Evolutionary conservation across 768 basidiomycete genomes (phyloP).

Genomic region (Gyrodon lividus): DNA sequence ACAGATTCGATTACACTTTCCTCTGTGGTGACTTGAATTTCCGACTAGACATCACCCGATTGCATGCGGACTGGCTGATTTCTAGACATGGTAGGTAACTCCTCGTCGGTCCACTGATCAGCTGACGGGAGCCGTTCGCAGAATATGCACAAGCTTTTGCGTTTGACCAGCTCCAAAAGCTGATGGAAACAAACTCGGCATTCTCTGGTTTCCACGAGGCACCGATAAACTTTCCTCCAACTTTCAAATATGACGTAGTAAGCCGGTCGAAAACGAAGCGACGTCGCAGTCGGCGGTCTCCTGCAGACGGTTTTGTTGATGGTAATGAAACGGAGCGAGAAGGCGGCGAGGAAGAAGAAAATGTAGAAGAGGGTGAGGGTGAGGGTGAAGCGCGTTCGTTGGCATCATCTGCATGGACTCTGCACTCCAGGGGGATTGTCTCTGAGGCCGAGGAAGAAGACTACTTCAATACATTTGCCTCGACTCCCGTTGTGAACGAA

Average conservation of each 20-base stretch:
- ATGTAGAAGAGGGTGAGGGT: constrained; percentile 41
- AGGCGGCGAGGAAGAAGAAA: constrained; percentile 33
- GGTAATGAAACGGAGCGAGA: constrained; percentile 42
- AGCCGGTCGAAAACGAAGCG: constrained; percentile 49
- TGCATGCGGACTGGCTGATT: constrained; percentile 95
- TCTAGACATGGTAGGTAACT: constrained; percentile 62
- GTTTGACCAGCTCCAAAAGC: constrained; percentile 82
- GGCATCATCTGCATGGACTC: constrained; percentile 51
- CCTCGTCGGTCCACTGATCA: background rate
- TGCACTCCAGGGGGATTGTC: constrained; percentile 35
- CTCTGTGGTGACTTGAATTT: constrained; percentile 93
- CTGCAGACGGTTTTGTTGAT: constrained; percentile 29
- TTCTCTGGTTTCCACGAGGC: constrained; percentile 83
- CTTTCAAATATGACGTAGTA: constrained; percentile 89
- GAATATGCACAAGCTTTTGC: constrained; percentile 84
- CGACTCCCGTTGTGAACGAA: constrained; percentile 29
- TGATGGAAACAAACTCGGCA: constrained; percentile 67
- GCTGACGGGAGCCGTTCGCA: constrained; percentile 28
- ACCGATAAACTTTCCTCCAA: constrained; percentile 82
- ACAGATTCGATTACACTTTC: constrained; percentile 87
- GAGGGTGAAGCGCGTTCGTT: constrained; percentile 50
- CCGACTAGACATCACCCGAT: constrained; percentile 79
- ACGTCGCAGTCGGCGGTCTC: constrained; percentile 35
- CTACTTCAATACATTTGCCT: constrained; percentile 28
- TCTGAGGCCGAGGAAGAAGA: constrained; percentile 45